Percentiles rank a stretch among this genome's conserved stretches.
These are phyloP conservation scores for Colletotrichum sidae DNA, from an alignment of 2,329 filamentous ascomycete genomes.

Conservation along the genomic window DNA sequence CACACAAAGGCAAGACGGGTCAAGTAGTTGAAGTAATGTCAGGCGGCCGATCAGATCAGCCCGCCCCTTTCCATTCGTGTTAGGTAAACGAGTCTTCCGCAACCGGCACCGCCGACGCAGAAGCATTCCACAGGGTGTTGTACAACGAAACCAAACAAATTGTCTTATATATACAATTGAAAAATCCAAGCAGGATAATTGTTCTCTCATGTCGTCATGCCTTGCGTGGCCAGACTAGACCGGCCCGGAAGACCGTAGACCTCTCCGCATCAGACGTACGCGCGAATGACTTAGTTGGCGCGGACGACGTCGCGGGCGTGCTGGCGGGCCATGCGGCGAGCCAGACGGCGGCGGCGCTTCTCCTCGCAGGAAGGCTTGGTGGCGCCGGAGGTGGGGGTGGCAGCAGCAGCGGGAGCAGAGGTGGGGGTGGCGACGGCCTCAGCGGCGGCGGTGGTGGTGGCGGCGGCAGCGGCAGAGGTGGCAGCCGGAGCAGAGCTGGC, in stretches of 20 bases:
- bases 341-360: conserved; percentile 37
- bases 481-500: conserved; percentile 42
- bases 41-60: conserved; percentile 14
- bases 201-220: conserved; percentile 23
- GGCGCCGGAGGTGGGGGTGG: conserved; percentile 15
- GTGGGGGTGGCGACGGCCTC: conserved; percentile 26
- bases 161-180: conserved; percentile 34
- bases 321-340: conserved; percentile 36
- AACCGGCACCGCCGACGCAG: conserved; percentile 32
- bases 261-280: not conserved
- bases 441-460: conserved; percentile 34
- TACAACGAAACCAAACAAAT: conserved; percentile 27
- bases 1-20: not conserved
- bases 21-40: conserved; percentile 16
- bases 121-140: conserved; percentile 20
- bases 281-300: conserved; percentile 8
- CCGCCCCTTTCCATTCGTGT: conserved; percentile 32
- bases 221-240: not conserved
- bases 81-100: not conserved
- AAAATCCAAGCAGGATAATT: conserved; percentile 17
- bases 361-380: conserved; percentile 31
- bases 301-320: conserved; percentile 35
- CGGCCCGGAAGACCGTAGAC: not conserved
- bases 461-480: conserved; percentile 31
- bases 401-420: conserved; percentile 11